Evolutionary conservation across 169 alveolate genomes (phyloP), one percentile per base, ranked within the genome.

Genomic region (Plasmodium inui): DNA sequence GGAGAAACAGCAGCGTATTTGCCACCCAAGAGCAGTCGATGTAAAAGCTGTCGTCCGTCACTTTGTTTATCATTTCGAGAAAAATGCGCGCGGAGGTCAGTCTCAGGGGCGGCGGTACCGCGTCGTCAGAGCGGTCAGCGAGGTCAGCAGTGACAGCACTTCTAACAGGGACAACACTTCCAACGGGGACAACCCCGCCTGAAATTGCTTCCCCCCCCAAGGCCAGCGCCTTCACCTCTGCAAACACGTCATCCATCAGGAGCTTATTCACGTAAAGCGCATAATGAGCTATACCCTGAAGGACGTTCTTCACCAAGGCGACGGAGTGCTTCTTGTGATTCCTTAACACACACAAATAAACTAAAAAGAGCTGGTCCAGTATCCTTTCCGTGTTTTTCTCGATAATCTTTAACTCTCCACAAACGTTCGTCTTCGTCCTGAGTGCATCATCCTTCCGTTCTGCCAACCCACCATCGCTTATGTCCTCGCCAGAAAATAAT

Each of bases 11-110:
- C 10, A 90, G 37, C 14, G 39, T 41, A 39, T 12, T 39, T 17
- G 85, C 90, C 34, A 90, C 34, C 95, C 95, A 90, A 10, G 95
- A 67, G 37, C 92, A 90, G 30, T 90, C 95, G 14, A 90, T 39
- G 26, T 81, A 90, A 73, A 90, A 70, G 28, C 37, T 12, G 57
- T 81, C 95, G 22, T 90, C 76, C 37, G 76, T 53, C 9, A 82
- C 76, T 46, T 61, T 90, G 50, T 90, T 90, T 44, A 81, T 41
- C 22, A 81, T 90, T 81, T 90, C 84, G 7, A 90, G 89, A 34
- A 81, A 90, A 28, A 90, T 50, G 55, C 74, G 50, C 17, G 83
- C 83, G 14, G 83, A 44, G 44, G 85, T 50, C 3, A 81, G 55
- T 3, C 34, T 90, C 7, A 80, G 61, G 14, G 82, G 28, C 1